phyloP scores from a whole-genome alignment of 176 grass and related monocot genomes.

The Bolboschoenus planiculmis region DNA sequence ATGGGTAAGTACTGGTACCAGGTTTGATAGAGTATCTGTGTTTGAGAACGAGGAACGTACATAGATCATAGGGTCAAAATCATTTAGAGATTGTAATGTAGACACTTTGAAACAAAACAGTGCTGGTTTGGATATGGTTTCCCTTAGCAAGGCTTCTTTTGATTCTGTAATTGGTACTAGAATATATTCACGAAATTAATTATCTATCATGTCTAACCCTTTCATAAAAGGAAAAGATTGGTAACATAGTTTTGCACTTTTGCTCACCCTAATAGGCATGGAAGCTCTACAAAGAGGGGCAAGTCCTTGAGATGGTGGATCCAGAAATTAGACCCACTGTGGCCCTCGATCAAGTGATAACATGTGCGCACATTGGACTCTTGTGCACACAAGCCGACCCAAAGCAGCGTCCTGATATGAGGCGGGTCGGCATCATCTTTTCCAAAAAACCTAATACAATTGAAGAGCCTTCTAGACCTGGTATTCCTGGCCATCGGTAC shows the following conservation, averaged over 20 bases:
- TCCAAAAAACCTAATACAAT: slow-evolving; percentile 25
- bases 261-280: slow-evolving; percentile 33
- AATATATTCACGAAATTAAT: not conserved
- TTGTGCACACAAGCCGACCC: slow-evolving; percentile 35
- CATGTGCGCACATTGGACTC: slow-evolving; percentile 38
- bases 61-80: not conserved
- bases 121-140: no score
- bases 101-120: not conserved
- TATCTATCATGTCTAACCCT: not conserved
- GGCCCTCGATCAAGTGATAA: slow-evolving; percentile 27
- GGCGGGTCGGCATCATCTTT: slow-evolving; percentile 19
- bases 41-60: not conserved
- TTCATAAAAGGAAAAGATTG: not conserved
- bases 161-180: no score
- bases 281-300: slow-evolving; percentile 35
- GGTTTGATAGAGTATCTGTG: not conserved
- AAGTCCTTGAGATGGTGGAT: slow-evolving; percentile 31
- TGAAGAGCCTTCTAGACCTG: slow-evolving; percentile 35
- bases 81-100: not conserved
- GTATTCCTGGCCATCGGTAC: slow-evolving; percentile 22
- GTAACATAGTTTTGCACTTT: not conserved
- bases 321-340: slow-evolving; percentile 15
- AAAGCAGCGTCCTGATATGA: slow-evolving; percentile 39
- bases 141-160: no score
- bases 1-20: slow-evolving; percentile 26